phyloP scores from a whole-genome alignment of 139 green algal species.

The Chlorella vulgaris region DNA sequence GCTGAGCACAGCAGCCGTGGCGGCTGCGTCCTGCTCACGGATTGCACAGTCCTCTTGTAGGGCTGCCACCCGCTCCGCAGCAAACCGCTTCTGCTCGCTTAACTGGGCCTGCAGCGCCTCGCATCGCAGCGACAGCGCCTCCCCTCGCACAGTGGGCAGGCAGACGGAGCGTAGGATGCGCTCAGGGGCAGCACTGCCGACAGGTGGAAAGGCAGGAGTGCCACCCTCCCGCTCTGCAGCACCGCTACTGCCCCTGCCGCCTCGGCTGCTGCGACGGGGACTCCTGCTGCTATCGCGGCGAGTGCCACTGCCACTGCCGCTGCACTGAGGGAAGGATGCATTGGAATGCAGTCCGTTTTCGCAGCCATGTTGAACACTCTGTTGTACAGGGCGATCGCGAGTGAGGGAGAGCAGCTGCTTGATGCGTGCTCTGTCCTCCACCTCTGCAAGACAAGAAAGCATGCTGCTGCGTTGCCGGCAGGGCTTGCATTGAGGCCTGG shows the following conservation, averaged over 20 bases:
- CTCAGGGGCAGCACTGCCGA: constrained; percentile 9
- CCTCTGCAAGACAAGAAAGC: constrained; percentile 56
- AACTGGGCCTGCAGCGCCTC: constrained; percentile 85
- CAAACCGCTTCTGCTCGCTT: constrained; percentile 81
- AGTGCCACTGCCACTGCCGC: background rate
- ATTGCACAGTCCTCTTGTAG: constrained; percentile 83
- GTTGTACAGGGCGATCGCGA: constrained; percentile 54
- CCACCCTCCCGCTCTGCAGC: background rate
- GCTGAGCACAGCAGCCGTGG: constrained; percentile 36
- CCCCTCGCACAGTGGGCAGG: constrained; percentile 62
- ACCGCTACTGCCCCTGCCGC: background rate
- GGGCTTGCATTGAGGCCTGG: too few species aligned
- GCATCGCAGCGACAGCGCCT: constrained; percentile 78
- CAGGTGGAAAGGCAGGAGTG: background rate
- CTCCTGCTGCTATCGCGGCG: background rate
- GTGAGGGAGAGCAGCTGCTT: constrained; percentile 75
- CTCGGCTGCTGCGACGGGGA: background rate
- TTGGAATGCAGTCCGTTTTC: constrained; percentile 3
- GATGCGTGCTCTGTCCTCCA: constrained; percentile 78
- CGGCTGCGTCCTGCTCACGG: constrained; percentile 71
- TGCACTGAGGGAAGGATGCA: background rate
- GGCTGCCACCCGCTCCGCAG: constrained; percentile 73
- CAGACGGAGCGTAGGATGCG: constrained; percentile 70
- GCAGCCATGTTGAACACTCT: constrained; percentile 11
- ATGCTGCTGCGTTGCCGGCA: too few species aligned